phyloP scores from a whole-genome alignment of 306 rosid species.

The Vicia villosa region DNA sequence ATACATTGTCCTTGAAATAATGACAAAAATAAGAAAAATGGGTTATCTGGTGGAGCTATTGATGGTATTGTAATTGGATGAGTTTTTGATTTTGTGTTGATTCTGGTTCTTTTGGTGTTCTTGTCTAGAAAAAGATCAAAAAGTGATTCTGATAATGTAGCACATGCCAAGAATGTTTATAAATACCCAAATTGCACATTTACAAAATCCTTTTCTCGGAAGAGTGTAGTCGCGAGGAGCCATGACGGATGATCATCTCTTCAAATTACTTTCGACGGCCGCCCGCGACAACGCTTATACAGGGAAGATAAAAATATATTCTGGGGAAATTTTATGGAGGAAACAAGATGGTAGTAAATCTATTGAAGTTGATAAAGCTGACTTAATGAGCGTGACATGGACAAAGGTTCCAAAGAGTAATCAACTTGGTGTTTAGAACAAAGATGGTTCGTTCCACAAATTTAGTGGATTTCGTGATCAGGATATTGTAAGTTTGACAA shows the following conservation, averaged over 20 bases:
- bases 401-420: conserved; percentile 94
- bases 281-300: too few species aligned
- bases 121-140: conserved; percentile 44
- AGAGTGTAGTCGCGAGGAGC: too few species aligned
- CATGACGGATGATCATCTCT: too few species aligned
- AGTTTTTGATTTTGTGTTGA: conserved; percentile 41
- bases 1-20: conserved; percentile 43
- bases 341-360: conserved; percentile 92
- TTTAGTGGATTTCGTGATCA: conserved; percentile 95
- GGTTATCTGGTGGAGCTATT: conserved; percentile 67
- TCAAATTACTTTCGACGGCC: too few species aligned
- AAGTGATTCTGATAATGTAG: conserved; percentile 29
- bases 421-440: conserved; percentile 86
- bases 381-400: conserved; percentile 89
- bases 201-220: too few species aligned
- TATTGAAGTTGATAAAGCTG: conserved; percentile 86
- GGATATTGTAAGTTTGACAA: too few species aligned
- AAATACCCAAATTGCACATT: too few species aligned
- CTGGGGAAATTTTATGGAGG: conserved; percentile 89
- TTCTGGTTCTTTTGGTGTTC: conserved; percentile 51
- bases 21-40: conserved; percentile 4
- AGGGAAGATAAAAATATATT: conserved; percentile 79
- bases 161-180: conserved; percentile 29
- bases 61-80: conserved; percentile 82
- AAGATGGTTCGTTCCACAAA: conserved; percentile 89